Evolutionary conservation across 2,329 filamentous ascomycete species (phyloP).

Genomic region (Monilinia aucupariae): DNA sequence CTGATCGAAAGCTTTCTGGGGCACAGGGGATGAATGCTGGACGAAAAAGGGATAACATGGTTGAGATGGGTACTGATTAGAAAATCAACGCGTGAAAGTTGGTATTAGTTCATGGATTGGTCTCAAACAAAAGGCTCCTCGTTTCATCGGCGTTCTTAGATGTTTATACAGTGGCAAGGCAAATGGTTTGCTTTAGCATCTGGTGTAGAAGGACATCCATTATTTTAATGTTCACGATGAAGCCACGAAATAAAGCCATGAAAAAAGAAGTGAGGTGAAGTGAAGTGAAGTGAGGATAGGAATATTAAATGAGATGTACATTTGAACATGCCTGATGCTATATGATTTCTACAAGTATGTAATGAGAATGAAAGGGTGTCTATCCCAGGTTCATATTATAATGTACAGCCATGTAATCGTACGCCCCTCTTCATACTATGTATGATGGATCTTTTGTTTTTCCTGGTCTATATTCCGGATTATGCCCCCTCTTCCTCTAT

Average conservation of each 20-base stretch:
- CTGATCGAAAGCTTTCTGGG: constrained; percentile 54
- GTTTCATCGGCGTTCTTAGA: constrained; percentile 29
- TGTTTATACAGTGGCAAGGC: constrained; percentile 28
- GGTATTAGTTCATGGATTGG: constrained; percentile 13
- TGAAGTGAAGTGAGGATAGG: constrained; percentile 16
- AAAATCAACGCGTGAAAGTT: constrained; percentile 8
- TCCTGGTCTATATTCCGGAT: constrained; percentile 7
- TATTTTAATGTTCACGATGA: constrained; percentile 15
- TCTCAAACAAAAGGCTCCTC: constrained; percentile 21
- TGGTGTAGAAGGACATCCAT: constrained; percentile 29
- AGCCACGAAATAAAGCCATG: constrained; percentile 8
- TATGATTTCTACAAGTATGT: constrained; percentile 3
- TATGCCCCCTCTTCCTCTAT: constrained; percentile 10
- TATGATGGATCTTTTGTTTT: constrained; percentile 21
- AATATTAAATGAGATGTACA: constrained; percentile 8
- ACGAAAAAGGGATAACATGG: constrained; percentile 41
- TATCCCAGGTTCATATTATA: not conserved
- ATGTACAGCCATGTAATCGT: not conserved
- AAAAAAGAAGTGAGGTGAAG: not conserved
- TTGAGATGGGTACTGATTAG: constrained; percentile 37
- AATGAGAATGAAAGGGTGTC: constrained; percentile 19
- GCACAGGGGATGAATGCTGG: constrained; percentile 36
- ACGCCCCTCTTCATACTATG: not conserved
- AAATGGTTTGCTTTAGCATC: constrained; percentile 30
- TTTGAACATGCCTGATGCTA: constrained; percentile 13